These are phyloP conservation scores for Fragaria ananassa DNA, from an alignment of 306 rosid species.

Conservation along the genomic window DNA sequence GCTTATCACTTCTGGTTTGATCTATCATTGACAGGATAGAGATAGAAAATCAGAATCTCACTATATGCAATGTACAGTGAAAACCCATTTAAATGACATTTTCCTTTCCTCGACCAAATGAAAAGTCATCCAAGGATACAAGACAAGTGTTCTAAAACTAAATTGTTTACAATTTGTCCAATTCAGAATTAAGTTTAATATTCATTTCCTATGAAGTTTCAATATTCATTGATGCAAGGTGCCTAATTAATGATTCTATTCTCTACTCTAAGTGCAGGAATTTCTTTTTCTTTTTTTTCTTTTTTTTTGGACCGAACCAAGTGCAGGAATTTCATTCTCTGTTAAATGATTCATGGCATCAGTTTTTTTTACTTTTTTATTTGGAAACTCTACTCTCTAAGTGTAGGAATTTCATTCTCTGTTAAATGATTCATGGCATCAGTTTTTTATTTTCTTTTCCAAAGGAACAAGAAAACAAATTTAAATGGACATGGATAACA, in stretches of 20 bases:
- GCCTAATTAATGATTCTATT: neutral
- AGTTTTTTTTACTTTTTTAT: neutral
- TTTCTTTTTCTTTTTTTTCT: neutral
- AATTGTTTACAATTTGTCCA: neutral
- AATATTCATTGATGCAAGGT: too few relatives aligned
- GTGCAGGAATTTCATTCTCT: neutral
- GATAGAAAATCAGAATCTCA: constrained; percentile 18
- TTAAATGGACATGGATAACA: constrained; percentile 11
- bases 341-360: neutral
- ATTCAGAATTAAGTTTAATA: neutral
- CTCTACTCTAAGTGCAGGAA: neutral
- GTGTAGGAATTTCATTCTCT: neutral
- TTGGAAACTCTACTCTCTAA: too few relatives aligned
- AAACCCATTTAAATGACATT: neutral
- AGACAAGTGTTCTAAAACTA: neutral
- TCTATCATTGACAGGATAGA: constrained; percentile 36
- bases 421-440: neutral
- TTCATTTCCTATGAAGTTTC: too few relatives aligned
- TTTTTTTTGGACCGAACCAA: too few relatives aligned
- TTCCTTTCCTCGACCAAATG: neutral
- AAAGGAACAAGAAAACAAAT: neutral
- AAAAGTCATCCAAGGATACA: neutral
- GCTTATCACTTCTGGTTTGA: constrained; percentile 88
- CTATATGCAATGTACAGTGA: constrained; percentile 4
- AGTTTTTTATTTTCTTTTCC: neutral